Percentiles rank a stretch among this genome's conserved stretches.
phyloP scores from a whole-genome alignment of 306 rosid genomes.

The Trifolium fragiferum region DNA sequence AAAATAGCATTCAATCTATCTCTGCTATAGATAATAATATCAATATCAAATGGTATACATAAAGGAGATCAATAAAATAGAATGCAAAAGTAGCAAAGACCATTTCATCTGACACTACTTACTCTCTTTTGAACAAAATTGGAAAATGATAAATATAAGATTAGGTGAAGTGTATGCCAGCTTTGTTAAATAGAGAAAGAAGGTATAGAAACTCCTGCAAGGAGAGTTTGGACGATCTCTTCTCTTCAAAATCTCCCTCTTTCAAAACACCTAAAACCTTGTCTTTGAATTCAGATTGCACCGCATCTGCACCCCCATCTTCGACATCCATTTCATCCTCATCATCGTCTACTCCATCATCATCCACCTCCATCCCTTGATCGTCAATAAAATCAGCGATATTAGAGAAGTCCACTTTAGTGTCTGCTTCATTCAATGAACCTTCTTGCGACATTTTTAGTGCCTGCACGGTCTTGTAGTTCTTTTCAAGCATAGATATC shows the following conservation, averaged over 20 bases:
- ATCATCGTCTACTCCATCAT: constrained; percentile 57
- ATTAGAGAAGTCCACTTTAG: constrained; percentile 46
- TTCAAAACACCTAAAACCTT: constrained; percentile 75
- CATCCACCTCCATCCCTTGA: constrained; percentile 59
- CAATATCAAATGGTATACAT: background rate
- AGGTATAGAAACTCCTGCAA: constrained; percentile 75
- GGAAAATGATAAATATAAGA: constrained; percentile 17
- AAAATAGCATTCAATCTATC: background rate
- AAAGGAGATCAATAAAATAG: constrained; percentile 26
- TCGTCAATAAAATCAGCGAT: constrained; percentile 59
- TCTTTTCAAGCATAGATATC: constrained; percentile 75
- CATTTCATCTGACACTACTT: background rate
- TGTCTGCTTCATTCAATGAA: constrained; percentile 41
- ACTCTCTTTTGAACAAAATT: background rate
- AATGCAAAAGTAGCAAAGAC: background rate
- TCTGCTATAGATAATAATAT: background rate
- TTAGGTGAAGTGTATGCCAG: constrained; percentile 82
- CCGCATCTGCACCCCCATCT: constrained; percentile 59
- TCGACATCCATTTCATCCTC: constrained; percentile 72
- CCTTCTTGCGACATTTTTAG: constrained; percentile 56
- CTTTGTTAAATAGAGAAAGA: constrained; percentile 81
- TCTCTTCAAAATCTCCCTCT: constrained; percentile 86
- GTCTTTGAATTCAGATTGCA: constrained; percentile 72
- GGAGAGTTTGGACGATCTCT: constrained; percentile 87
- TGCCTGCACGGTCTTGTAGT: constrained; percentile 72